Conservation (phyloP, 352 stramenopile species). For the Pythium rhizo-oryzae region DNA sequence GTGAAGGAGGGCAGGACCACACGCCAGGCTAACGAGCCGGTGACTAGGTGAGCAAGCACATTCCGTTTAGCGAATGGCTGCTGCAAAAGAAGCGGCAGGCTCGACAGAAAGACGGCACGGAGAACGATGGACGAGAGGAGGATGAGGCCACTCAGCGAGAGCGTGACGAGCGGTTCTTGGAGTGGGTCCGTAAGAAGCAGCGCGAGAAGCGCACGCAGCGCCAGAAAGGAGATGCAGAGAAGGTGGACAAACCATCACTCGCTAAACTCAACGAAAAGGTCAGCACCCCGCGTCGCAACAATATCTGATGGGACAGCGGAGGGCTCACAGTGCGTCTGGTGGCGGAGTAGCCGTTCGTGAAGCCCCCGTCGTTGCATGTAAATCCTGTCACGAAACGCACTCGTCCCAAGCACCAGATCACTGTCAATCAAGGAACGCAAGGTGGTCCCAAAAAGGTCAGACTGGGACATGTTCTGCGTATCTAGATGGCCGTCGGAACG, state of each 20-base stretch:
- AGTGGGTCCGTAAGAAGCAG: conserved; percentile 44
- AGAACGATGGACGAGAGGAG: background rate
- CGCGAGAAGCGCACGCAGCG: conserved; percentile 26
- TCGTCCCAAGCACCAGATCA: conserved; percentile 4
- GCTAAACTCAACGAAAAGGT: background rate
- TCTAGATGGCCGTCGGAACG: background rate
- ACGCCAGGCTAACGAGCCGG: background rate
- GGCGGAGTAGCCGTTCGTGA: conserved; percentile 25
- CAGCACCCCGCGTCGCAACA: background rate
- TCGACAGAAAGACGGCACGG: background rate
- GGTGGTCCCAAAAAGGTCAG: background rate
- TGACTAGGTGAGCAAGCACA: conserved; percentile 45
- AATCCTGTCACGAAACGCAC: conserved; percentile 39
- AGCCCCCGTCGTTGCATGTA: conserved; percentile 56
- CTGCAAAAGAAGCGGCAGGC: conserved; percentile 17
- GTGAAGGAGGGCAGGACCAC: no score
- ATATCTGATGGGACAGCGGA: no score
- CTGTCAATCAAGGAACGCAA: background rate
- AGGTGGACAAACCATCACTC: background rate
- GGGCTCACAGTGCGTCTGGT: background rate
- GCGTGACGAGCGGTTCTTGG: conserved; percentile 39
- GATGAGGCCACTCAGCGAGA: conserved; percentile 29
- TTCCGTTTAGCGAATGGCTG: conserved; percentile 55
- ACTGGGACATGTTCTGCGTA: no score
- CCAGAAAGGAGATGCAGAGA: background rate